phyloP scores from a whole-genome alignment of 1,284 basidiomycete genomes.

The Paramarasmius palmivorus region DNA sequence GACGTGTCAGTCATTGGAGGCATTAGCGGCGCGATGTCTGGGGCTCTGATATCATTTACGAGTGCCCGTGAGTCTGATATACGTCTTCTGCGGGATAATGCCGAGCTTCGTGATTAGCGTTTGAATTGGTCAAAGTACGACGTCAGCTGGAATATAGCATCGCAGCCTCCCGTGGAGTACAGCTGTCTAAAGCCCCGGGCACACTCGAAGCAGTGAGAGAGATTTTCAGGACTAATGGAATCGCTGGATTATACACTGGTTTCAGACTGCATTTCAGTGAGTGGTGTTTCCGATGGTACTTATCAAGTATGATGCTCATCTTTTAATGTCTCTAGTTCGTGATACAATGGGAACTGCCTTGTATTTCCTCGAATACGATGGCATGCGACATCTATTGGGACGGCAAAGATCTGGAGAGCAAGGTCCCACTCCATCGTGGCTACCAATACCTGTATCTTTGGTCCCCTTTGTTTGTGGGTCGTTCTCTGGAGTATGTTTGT shows the following conservation, averaged over 20 bases:
- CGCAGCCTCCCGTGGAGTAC: constrained; percentile 73
- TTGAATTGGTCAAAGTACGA: constrained; percentile 95
- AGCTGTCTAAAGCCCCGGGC: constrained; percentile 66
- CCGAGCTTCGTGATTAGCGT: constrained; percentile 51
- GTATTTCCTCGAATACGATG: constrained; percentile 89
- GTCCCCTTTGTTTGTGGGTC: constrained; percentile 88
- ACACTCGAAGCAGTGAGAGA: constrained; percentile 76
- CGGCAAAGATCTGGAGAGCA: constrained; percentile 73
- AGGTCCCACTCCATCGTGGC: constrained; percentile 72
- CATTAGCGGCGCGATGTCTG: constrained; percentile 79
- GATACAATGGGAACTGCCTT: constrained; percentile 82
- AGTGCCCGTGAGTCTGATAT: constrained; percentile 71
- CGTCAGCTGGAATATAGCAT: constrained; percentile 95
- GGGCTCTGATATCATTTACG: constrained; percentile 79
- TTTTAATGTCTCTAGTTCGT: constrained; percentile 50
- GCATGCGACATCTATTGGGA: constrained; percentile 76
- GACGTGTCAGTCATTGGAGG: constrained; percentile 79
- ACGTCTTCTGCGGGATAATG: constrained; percentile 12
- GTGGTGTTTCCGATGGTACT: constrained; percentile 23
- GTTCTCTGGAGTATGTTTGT: constrained; percentile 62
- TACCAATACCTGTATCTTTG: constrained; percentile 73
- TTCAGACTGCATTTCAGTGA: constrained; percentile 79
- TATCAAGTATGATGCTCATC: constrained; percentile 8
- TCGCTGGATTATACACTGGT: constrained; percentile 79
- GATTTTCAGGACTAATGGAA: constrained; percentile 66